A percentile compares a stretch with the other conserved stretches of the same genome.
phyloP scores from a whole-genome alignment of 2,329 filamentous ascomycete genomes.

The Ophiocordyceps sinensis region DNA sequence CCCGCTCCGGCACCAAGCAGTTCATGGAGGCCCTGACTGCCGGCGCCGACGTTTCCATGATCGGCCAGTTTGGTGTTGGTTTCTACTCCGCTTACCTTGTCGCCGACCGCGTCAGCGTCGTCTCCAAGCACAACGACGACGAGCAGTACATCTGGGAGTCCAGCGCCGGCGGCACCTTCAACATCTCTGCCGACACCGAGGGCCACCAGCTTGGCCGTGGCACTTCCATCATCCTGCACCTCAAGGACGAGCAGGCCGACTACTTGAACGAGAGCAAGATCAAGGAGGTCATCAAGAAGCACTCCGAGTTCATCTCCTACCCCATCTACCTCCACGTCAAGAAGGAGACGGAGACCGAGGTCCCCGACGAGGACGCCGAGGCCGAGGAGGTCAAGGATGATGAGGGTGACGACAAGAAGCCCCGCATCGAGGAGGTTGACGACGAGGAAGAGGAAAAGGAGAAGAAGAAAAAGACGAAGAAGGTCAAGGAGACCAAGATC shows the following conservation, averaged over 20 bases:
- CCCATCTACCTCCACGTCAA: slow-evolving; percentile 99
- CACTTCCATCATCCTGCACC: slow-evolving; percentile 94
- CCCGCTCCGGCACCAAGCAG: slow-evolving; percentile 98
- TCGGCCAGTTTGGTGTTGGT: slow-evolving; percentile 99
- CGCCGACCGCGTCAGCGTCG: slow-evolving; percentile 84
- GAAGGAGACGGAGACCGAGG: slow-evolving; percentile 99
- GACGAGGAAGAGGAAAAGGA: slow-evolving; percentile 74
- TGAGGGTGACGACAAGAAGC: slow-evolving; percentile 82
- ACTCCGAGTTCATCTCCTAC: slow-evolving; percentile 99
- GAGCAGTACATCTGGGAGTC: slow-evolving; percentile 99
- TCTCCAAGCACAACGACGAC: slow-evolving; percentile 99
- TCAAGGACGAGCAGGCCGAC: slow-evolving; percentile 98
- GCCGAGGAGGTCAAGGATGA: slow-evolving; percentile 43
- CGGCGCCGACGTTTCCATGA: slow-evolving; percentile 99
- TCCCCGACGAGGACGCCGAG: slow-evolving; percentile 88
- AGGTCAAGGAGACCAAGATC: slow-evolving; percentile 94
- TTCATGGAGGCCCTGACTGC: slow-evolving; percentile 99
- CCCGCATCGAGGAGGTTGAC: slow-evolving; percentile 86
- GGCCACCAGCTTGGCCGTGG: slow-evolving; percentile 84
- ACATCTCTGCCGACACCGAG: slow-evolving; percentile 76
- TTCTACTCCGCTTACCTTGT: slow-evolving; percentile 99
- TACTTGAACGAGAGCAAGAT: slow-evolving; percentile 98
- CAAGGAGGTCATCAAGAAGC: slow-evolving; percentile 99
- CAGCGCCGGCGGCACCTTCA: slow-evolving; percentile 93
- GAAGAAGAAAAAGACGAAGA: slow-evolving; percentile 96